Base-by-base conservation (phyloP, 176 grass and related monocot species). In the Carex scoparia region DNA sequence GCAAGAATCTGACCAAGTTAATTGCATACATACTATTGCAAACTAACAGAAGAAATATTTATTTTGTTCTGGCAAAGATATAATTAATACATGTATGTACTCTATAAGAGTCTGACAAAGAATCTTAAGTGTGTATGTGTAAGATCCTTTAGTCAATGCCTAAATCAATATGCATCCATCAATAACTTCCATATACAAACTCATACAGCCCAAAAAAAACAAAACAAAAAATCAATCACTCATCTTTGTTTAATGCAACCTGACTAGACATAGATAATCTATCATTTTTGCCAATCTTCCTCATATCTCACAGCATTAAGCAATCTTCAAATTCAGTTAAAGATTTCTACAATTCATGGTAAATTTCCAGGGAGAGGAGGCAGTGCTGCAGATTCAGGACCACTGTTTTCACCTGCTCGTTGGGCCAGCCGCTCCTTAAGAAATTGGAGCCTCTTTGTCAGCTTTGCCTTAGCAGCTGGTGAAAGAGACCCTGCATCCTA, bases 391-490 rank as follows among this genome's bases (percentile, higher is more conserved):
- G 51, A n/a, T 15, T 78, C 44, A 2, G 27, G 13, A 19, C 12
- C 10, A 27, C 14, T 19, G 16, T 51, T 51, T 51, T 99, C 93
- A 72, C 81, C 94, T 42, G 86, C 90, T 78, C 94, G 86, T 58
- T 92, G 82, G 0, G 88, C 96, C 58, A 90, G 90, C 49, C 97
- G 86, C 85, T 99, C 97, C 86, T 99, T 99, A 76, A 99, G 81
- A 81, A 99, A 92, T 86, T 92, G 92, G 35, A 99, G 93, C 58
- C 93, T 90, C 77, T 79, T 91, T 31, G 97, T 96, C 68, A 99
- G 68, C 88, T 95, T 99, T 44, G 67, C 84, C 57, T 94, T 84
- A 28, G 93, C 93, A 53, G 84, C 72, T 67, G 84, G 81, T 19
- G 92, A 85, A 86, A 85, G 84, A 56, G 79, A 80, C 19, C 88